Evolutionary conservation across 78 protist species (phyloP).

Genomic region (Capsaspora owczarzaki): DNA sequence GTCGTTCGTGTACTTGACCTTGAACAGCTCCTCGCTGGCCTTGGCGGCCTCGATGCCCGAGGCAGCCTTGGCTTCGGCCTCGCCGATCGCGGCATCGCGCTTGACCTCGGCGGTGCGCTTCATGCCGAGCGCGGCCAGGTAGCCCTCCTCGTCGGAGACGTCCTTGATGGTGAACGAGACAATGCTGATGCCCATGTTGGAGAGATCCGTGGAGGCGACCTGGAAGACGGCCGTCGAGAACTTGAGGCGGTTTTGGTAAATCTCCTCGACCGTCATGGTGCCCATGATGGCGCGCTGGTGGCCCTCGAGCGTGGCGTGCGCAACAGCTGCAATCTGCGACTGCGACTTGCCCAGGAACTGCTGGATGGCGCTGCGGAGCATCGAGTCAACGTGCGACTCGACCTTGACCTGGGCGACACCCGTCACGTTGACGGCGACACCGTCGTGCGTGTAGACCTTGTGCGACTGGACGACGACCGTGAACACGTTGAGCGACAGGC

Average conservation of each 20-base stretch:
- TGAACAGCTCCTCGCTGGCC: not conserved
- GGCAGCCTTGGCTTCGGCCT: constrained; percentile 24
- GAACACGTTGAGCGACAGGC: constrained; percentile 13
- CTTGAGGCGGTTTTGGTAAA: constrained; percentile 29
- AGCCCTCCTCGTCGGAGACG: constrained; percentile 11
- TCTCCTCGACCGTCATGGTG: constrained; percentile 23
- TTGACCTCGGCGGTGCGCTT: constrained; percentile 33
- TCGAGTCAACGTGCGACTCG: not conserved
- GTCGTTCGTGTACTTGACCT: not conserved
- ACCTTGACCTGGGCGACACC: constrained; percentile 17
- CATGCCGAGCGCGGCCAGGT: constrained; percentile 15
- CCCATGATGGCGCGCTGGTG: constrained; percentile 48
- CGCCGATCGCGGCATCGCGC: constrained; percentile 29
- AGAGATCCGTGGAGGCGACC: constrained; percentile 21
- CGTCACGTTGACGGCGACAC: constrained; percentile 16
- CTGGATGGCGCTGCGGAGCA: not conserved
- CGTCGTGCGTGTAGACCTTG: constrained; percentile 1
- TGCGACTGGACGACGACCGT: constrained; percentile 1
- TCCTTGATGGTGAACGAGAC: constrained; percentile 36
- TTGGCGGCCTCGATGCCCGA: not conserved
- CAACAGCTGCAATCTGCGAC: not conserved
- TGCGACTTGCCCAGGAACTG: constrained; percentile 21
- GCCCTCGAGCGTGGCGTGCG: constrained; percentile 23
- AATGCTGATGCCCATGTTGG: constrained; percentile 26
- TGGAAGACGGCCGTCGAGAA: constrained; percentile 22